Percentiles rank a stretch among this genome's conserved stretches.
These are phyloP conservation scores for Eutrema yunnanense DNA, from an alignment of 345 rosid genomes.

Conservation along the genomic window DNA sequence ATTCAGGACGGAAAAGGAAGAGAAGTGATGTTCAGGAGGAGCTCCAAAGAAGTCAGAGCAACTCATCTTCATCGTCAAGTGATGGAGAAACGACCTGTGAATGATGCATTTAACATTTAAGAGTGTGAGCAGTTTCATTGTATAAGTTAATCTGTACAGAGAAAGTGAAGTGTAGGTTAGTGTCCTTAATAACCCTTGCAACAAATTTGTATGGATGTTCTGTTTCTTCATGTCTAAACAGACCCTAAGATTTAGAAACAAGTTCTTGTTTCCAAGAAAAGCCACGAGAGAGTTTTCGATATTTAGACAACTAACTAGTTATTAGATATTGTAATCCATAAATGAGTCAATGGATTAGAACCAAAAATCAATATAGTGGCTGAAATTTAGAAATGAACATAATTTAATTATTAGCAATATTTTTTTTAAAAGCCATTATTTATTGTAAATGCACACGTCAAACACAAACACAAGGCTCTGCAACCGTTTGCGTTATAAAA, in stretches of 20 bases:
- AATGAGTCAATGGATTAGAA: slow-evolving; percentile 7
- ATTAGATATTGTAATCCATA: neutral
- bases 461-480: neutral
- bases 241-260: slow-evolving; percentile 6
- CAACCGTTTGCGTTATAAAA: neutral
- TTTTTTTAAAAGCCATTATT: neutral
- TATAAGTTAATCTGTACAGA: slow-evolving; percentile 10
- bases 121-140: neutral
- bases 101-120: neutral
- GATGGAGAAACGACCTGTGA: slow-evolving; percentile 15
- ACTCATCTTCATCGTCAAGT: slow-evolving; percentile 12
- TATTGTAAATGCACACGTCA: neutral
- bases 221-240: slow-evolving; percentile 7
- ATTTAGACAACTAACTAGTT: neutral
- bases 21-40: slow-evolving; percentile 22
- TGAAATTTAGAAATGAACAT: neutral
- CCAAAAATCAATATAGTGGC: neutral
- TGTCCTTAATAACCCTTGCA: slow-evolving; percentile 11
- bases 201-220: slow-evolving; percentile 13
- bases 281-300: neutral
- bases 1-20: slow-evolving; percentile 50
- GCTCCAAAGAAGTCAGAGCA: slow-evolving; percentile 20
- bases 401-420: too few species aligned
- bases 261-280: slow-evolving; percentile 1
- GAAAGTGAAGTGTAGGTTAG: slow-evolving; percentile 13